Evolutionary conservation across 352 stramenopile genomes (phyloP).

Genomic region (Phytophthora kernoviae): DNA sequence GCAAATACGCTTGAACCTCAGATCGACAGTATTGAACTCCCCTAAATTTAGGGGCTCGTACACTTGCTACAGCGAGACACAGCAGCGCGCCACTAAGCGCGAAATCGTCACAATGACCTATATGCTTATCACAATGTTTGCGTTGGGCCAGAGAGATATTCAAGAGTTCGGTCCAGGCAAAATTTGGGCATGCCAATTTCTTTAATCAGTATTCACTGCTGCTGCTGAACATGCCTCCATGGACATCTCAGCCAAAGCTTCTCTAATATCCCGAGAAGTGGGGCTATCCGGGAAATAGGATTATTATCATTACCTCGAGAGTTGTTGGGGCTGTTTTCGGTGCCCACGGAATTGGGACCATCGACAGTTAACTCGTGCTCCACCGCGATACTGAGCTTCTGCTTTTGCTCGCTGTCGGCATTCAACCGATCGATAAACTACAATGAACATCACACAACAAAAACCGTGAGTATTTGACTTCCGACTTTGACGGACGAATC

Average conservation of each 20-base stretch:
- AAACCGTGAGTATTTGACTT: background rate
- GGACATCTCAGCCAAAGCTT: constrained; percentile 1
- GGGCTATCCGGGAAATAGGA: background rate
- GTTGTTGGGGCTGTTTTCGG: background rate
- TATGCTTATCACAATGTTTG: too few relatives aligned
- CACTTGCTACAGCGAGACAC: background rate
- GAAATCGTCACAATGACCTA: too few relatives aligned
- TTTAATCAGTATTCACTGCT: background rate
- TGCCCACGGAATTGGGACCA: constrained; percentile 1
- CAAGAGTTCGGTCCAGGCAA: background rate
- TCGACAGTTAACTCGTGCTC: background rate
- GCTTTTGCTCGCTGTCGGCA: constrained; percentile 1
- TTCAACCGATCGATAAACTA: constrained; percentile 27
- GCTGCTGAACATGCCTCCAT: background rate
- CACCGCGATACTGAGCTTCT: constrained; percentile 1
- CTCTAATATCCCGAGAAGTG: background rate
- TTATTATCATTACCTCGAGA: too few relatives aligned
- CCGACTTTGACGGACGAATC: background rate
- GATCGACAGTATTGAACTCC: constrained; percentile 3
- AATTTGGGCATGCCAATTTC: background rate
- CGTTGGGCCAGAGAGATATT: too few relatives aligned
- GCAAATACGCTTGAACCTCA: constrained; percentile 15
- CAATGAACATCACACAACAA: background rate
- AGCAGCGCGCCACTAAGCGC: too few relatives aligned
- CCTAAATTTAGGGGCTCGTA: constrained; percentile 14